phyloP scores from a whole-genome alignment of 1,284 basidiomycete species.

The Sanghuangporus sanghuang region DNA sequence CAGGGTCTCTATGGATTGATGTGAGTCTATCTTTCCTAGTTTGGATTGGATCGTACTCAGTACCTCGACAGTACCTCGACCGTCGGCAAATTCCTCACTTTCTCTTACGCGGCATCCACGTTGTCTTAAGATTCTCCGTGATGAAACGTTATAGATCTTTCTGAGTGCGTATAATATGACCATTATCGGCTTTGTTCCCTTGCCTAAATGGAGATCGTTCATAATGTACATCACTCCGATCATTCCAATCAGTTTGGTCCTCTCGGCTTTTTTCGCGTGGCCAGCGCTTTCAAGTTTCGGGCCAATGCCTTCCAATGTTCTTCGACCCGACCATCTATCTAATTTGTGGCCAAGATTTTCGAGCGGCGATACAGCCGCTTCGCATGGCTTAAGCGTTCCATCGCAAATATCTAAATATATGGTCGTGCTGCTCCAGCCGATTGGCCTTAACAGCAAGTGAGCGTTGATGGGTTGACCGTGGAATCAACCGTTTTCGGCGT shows the following conservation, averaged over 20 bases:
- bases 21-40: background rate
- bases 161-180: background rate
- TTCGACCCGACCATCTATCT: too few relatives aligned
- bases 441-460: background rate
- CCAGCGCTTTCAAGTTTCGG: background rate
- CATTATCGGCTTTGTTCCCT: background rate
- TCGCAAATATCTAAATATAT: too few relatives aligned
- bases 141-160: conserved; percentile 8
- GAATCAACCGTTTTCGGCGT: background rate
- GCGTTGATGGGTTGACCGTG: background rate
- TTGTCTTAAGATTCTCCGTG: background rate
- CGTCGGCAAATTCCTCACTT: background rate
- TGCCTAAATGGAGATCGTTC: too few relatives aligned
- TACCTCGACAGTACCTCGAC: background rate
- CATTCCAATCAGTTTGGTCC: background rate
- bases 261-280: background rate
- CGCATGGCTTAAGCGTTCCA: too few relatives aligned
- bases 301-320: too few relatives aligned
- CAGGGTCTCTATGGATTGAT: background rate
- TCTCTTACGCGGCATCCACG: background rate
- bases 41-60: background rate
- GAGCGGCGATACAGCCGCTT: too few relatives aligned
- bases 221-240: background rate
- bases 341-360: too few relatives aligned
- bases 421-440: background rate